These are phyloP conservation scores for Pichia insulana DNA, from an alignment of 805 yeast species.

Conservation along the genomic window DNA sequence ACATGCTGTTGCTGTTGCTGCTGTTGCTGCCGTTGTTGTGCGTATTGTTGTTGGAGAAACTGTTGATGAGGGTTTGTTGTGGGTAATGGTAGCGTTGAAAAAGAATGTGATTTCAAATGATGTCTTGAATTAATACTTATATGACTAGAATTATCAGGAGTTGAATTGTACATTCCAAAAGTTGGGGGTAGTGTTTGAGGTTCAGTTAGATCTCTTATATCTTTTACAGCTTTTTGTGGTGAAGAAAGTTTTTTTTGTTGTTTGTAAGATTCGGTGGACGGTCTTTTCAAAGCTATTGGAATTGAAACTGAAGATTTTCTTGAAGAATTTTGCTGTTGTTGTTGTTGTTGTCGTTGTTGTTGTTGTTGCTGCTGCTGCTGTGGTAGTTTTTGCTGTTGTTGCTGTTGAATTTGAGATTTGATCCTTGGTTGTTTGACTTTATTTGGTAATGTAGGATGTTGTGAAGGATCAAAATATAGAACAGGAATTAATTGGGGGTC, in stretches of 20 bases:
- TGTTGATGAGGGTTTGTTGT: conserved; percentile 1
- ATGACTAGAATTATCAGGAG: too few species aligned
- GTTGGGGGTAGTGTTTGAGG: background rate
- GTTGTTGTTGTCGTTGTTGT: conserved; percentile 6
- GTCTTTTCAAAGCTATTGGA: too few species aligned
- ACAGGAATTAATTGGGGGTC: conserved; percentile 44
- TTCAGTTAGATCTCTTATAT: too few species aligned
- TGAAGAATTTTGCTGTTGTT: conserved; percentile 5
- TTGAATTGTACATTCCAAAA: conserved; percentile 1
- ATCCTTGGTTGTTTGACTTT: conserved; percentile 9
- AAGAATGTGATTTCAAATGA: background rate
- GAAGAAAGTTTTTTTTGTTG: too few species aligned
- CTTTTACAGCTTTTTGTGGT: too few species aligned
- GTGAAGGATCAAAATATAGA: conserved; percentile 44
- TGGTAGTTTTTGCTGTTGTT: background rate
- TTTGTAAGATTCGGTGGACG: too few species aligned
- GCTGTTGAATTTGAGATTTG: conserved; percentile 1
- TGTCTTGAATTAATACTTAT: background rate
- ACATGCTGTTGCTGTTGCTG: conserved; percentile 15
- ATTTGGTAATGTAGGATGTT: conserved; percentile 35
- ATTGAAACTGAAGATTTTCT: too few species aligned
- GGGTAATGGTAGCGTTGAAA: background rate
- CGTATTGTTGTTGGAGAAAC: conserved; percentile 6
- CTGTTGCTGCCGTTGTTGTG: conserved; percentile 1
- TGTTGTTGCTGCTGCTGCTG: background rate